phyloP scores from a whole-genome alignment of 2,329 filamentous ascomycete species.

The Venturia pyrina region DNA sequence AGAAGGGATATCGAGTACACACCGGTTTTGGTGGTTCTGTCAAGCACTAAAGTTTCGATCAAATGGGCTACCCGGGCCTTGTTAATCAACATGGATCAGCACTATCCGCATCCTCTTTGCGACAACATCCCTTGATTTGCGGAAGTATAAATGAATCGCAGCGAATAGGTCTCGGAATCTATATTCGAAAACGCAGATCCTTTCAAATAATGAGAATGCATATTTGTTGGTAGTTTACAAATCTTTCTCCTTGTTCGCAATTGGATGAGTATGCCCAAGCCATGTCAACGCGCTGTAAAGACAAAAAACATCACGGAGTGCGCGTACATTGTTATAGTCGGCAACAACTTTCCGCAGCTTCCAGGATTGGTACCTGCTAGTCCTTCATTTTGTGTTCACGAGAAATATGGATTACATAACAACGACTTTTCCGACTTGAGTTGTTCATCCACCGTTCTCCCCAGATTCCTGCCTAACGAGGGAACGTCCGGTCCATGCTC shows the following conservation, averaged over 20 bases:
- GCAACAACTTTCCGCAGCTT: not conserved
- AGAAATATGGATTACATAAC: not conserved
- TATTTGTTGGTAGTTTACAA: not conserved
- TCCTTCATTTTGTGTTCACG: not conserved
- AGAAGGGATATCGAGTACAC: too few species aligned
- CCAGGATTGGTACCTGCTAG: not conserved
- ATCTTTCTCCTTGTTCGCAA: not conserved
- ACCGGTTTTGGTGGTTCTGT: too few species aligned
- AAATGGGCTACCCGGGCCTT: too few species aligned
- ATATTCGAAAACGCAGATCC: not conserved
- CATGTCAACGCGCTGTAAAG: not conserved
- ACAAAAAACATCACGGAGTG: not conserved
- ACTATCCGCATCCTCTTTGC: not conserved
- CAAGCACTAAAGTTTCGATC: not conserved
- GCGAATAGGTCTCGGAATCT: not conserved
- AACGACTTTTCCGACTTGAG: not conserved
- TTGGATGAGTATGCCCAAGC: not conserved
- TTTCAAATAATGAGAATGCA: not conserved
- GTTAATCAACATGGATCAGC: not conserved
- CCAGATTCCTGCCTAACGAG: not conserved
- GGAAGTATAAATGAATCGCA: not conserved
- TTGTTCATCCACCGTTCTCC: not conserved
- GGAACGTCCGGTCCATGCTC: too few species aligned
- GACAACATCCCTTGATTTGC: not conserved
- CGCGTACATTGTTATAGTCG: not conserved